phyloP scores from a whole-genome alignment of 257 asterid genomes.

The Penstemon eatonii region DNA sequence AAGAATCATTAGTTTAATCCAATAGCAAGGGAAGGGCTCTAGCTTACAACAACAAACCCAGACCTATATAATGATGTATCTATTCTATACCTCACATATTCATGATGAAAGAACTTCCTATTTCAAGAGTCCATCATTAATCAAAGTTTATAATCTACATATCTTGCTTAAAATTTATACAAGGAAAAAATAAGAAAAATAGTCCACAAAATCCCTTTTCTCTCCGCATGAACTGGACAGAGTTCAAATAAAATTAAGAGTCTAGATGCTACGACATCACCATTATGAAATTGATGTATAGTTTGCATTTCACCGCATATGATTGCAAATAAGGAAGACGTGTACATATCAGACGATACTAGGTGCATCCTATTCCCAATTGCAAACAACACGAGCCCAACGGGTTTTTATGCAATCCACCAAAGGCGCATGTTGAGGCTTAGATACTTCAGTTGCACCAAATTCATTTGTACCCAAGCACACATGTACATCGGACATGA shows the following conservation, averaged over 20 bases:
- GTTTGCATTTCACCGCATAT: no score
- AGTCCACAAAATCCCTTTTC: background rate
- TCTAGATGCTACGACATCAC: constrained; percentile 25
- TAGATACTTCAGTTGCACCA: constrained; percentile 49
- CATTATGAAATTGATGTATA: constrained; percentile 19
- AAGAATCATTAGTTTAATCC: no score
- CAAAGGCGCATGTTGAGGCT: constrained; percentile 86
- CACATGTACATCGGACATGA: constrained; percentile 52
- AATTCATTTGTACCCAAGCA: constrained; percentile 37
- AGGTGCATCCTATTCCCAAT: constrained; percentile 95
- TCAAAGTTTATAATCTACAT: no score
- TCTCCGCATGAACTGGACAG: constrained; percentile 15
- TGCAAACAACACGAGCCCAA: constrained; percentile 82
- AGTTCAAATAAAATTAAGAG: constrained; percentile 8
- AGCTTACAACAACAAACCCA: no score
- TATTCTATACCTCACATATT: no score
- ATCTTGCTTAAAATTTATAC: no score
- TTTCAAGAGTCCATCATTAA: no score
- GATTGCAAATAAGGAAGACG: background rate
- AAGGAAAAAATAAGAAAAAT: no score
- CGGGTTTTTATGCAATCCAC: constrained; percentile 92
- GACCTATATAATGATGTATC: no score
- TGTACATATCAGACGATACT: constrained; percentile 68
- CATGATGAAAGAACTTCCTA: no score
- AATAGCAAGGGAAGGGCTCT: no score